Base-by-base conservation (phyloP, 1,284 basidiomycete species). In the Rhodotorula sp. region DNA sequence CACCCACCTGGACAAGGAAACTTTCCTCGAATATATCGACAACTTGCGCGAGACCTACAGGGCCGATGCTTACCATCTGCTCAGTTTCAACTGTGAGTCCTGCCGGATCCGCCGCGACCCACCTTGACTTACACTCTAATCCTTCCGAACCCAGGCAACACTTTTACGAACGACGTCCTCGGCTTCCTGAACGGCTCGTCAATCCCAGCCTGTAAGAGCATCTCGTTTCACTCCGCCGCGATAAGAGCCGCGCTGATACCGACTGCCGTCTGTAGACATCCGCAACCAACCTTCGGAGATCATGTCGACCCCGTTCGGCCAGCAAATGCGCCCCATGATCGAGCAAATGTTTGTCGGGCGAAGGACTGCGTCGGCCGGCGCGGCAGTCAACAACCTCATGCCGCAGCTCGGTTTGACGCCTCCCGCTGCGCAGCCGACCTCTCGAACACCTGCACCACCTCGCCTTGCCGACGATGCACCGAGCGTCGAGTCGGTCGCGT, bases 281-380 rank as follows among this genome's bases (percentile, higher is more conserved):
- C 63, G 75, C 4, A 61, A 68, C 49, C 67, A 68, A n/a, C 79
- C 81, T 2, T 67, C 72, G 60, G 78, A 80, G 63, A 79, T 82
- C 68, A 78, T 82, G 59, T 65, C 76, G 43, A 82, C 81, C 1
- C 81, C 81, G 2, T 81, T 82, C 28, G 82, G 81, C 3, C 76
- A 77, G 61, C 73, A 77, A 62, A 71, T 82, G 72, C 75, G 77
- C 0, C 81, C 81, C 2, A 80, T 80, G 76, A 81, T 82, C 62
- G 81, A 81, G 60, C 69, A 76, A 47, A 74, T 76, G 74, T 76
- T 76, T n/a, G 60, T 67, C 18, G 74, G 74, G 3, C 43, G 66
- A 2, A 60, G 66, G 8, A 68, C 31, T 3, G 62, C 62, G 8
- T 48, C 63, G 2, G 73, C 70, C 0, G 61, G 61, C 3, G 63